Percentiles rank a stretch among this genome's conserved stretches.
Evolutionary conservation across 148 eudicot species (phyloP).

Genomic region (Bassia scoparia): DNA sequence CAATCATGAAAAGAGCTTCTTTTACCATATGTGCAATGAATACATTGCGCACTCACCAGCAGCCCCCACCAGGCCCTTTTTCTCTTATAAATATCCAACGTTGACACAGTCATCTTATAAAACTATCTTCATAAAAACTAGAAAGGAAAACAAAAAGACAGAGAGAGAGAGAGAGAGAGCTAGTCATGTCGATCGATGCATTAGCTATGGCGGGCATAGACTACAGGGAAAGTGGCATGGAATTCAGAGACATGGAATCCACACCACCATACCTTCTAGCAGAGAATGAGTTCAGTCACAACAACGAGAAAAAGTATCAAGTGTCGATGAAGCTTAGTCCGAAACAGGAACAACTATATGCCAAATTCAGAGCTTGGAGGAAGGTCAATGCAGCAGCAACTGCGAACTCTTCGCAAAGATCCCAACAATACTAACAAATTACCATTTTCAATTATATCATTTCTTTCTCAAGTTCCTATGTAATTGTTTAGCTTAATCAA

Average conservation of each 20-base stretch:
- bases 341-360: background rate
- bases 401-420: background rate
- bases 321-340: background rate
- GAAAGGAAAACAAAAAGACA: no score
- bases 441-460: no score
- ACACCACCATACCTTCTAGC: constrained; percentile 28
- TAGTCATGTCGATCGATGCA: constrained; percentile 37
- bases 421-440: background rate
- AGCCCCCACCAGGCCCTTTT: background rate
- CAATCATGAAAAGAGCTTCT: background rate
- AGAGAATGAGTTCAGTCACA: constrained; percentile 8
- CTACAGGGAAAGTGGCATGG: constrained; percentile 22
- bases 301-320: background rate
- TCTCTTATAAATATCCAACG: constrained; percentile 1
- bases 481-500: background rate
- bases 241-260: constrained; percentile 14
- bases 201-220: constrained; percentile 44
- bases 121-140: background rate
- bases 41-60: background rate
- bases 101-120: background rate
- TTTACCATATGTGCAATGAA: no score
- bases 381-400: constrained; percentile 3
- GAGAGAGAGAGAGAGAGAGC: background rate
- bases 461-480: background rate
- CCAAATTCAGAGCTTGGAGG: background rate